Evolutionary conservation across 2,329 filamentous ascomycete genomes (phyloP).

Genomic region (Rutstroemia sydowiana): DNA sequence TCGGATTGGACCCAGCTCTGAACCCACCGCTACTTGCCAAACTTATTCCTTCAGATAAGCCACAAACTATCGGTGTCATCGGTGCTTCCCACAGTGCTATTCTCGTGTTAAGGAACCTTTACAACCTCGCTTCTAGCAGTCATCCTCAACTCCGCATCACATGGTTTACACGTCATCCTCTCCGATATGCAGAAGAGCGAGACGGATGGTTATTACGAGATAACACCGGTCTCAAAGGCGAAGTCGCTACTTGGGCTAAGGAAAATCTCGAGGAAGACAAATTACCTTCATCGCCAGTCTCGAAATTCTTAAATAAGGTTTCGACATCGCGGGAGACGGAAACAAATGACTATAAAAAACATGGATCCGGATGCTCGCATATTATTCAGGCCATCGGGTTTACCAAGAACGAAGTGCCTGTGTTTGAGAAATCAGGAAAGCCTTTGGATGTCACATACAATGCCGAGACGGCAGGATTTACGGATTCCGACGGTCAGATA

Average conservation of each 20-base stretch:
- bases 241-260: conserved; percentile 51
- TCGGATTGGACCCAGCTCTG: conserved; percentile 49
- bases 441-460: conserved; percentile 28
- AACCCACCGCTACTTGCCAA: conserved; percentile 42
- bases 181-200: conserved; percentile 54
- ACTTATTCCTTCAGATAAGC: conserved; percentile 32
- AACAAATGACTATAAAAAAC: conserved; percentile 35
- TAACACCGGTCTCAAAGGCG: conserved; percentile 58
- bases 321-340: conserved; percentile 32
- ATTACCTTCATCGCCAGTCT: conserved; percentile 31
- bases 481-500: conserved; percentile 34
- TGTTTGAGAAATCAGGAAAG: conserved; percentile 31
- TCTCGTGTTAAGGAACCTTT: conserved; percentile 53
- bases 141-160: conserved; percentile 48
- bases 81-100: conserved; percentile 58
- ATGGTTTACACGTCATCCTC: conserved; percentile 54
- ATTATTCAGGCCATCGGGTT: conserved; percentile 55
- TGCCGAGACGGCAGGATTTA: conserved; percentile 38
- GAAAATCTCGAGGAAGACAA: conserved; percentile 48
- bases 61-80: conserved; percentile 46
- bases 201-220: conserved; percentile 58
- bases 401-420: conserved; percentile 41
- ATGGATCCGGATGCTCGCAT: conserved; percentile 44
- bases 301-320: conserved; percentile 25
- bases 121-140: conserved; percentile 38